phyloP scores from a whole-genome alignment of 306 rosid genomes.

The Morella rubra region DNA sequence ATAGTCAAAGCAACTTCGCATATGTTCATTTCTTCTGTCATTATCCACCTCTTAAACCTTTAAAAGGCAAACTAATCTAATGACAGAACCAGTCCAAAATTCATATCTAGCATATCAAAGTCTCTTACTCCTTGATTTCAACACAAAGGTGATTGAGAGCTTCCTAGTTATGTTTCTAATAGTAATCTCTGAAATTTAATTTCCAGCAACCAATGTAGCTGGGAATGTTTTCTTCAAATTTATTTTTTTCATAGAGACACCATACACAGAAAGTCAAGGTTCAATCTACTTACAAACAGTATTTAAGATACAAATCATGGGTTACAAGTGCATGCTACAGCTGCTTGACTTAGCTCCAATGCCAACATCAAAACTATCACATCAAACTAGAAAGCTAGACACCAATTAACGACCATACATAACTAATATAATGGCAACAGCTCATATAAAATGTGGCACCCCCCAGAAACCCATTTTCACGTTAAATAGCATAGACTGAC shows the following conservation, averaged over 20 bases:
- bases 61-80: background rate
- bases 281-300: background rate
- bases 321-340: background rate
- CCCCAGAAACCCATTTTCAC: background rate
- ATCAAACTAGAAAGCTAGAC: background rate
- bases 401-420: background rate
- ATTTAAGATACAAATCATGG: background rate
- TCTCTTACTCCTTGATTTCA: background rate
- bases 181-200: background rate
- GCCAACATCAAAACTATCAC: background rate
- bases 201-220: background rate
- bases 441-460: background rate
- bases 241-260: background rate
- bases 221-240: background rate
- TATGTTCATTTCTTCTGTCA: conserved; percentile 16
- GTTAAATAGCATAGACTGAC: background rate
- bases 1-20: background rate
- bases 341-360: background rate
- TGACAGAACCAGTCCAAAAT: background rate
- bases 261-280: background rate
- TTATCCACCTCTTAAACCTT: background rate
- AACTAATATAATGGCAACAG: background rate
- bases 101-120: background rate
- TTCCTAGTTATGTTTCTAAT: background rate
- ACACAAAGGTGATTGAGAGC: background rate